These are phyloP conservation scores for Cercospora sp. DNA, from an alignment of 2,329 filamentous ascomycete species.

Conservation along the genomic window DNA sequence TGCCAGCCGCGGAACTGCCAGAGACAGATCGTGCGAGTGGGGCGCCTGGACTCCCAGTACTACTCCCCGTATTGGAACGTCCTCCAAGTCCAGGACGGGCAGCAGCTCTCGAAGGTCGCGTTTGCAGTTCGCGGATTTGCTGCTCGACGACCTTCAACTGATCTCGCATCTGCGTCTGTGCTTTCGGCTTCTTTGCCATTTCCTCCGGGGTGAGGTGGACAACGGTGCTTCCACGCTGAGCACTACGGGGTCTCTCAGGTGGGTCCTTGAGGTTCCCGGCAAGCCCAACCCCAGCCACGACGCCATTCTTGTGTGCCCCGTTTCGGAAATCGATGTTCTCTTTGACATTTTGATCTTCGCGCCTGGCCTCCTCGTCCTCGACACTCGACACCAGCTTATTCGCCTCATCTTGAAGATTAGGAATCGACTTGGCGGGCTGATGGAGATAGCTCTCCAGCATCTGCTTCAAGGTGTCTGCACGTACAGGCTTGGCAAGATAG, in stretches of 20 bases:
- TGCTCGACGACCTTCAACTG: constrained; percentile 23
- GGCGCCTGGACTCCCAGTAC: background rate
- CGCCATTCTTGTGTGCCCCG: constrained; percentile 1
- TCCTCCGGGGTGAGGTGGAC: constrained; percentile 26
- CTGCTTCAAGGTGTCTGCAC: constrained; percentile 79
- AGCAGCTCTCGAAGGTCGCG: constrained; percentile 2
- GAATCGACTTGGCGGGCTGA: constrained; percentile 48
- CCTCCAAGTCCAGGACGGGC: background rate
- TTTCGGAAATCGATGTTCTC: constrained; percentile 1
- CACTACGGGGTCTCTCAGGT: constrained; percentile 24
- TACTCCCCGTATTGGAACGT: background rate
- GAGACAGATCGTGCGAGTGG: background rate
- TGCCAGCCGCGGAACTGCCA: background rate
- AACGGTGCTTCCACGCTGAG: constrained; percentile 27
- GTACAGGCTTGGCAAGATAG: constrained; percentile 93
- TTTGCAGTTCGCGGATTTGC: constrained; percentile 24
- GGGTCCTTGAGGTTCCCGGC: background rate
- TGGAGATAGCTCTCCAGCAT: constrained; percentile 71
- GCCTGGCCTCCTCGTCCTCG: constrained; percentile 18
- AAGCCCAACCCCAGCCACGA: background rate
- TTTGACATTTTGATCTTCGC: background rate
- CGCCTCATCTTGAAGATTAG: constrained; percentile 50
- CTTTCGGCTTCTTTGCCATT: constrained; percentile 29
- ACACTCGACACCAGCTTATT: constrained; percentile 45
- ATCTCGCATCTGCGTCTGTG: constrained; percentile 22